phyloP scores from a whole-genome alignment of 2,329 filamentous ascomycete genomes.

The Thermochaetoides dissita region DNA sequence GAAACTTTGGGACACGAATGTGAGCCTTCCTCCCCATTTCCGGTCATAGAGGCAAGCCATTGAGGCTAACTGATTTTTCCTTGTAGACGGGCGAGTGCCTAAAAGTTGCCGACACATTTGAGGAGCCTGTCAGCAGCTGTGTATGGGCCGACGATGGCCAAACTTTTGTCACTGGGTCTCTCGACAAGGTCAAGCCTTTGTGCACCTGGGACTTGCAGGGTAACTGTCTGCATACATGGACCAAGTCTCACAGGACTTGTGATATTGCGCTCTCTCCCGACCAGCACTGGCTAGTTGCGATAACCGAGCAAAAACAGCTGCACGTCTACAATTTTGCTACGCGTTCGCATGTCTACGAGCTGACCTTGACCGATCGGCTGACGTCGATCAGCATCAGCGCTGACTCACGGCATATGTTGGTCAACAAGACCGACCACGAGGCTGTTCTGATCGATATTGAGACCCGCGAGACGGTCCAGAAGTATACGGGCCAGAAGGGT shows the following conservation, averaged over 20 bases:
- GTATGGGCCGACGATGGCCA: slow-evolving; percentile 74
- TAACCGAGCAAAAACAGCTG: slow-evolving; percentile 55
- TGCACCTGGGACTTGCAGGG: slow-evolving; percentile 58
- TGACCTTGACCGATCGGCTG: slow-evolving; percentile 53
- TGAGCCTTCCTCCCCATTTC: slow-evolving; percentile 25
- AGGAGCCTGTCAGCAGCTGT: slow-evolving; percentile 76
- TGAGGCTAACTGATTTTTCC: too few species aligned
- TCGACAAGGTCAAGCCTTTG: slow-evolving; percentile 53
- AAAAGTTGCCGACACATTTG: slow-evolving; percentile 53
- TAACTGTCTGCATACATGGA: slow-evolving; percentile 50
- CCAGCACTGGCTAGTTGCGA: slow-evolving; percentile 65
- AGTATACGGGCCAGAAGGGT: slow-evolving; percentile 62
- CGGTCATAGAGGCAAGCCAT: too few species aligned
- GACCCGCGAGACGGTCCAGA: slow-evolving; percentile 55
- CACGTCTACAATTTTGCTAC: slow-evolving; percentile 73
- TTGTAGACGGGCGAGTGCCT: slow-evolving; percentile 48
- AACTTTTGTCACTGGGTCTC: slow-evolving; percentile 65
- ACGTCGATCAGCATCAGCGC: slow-evolving; percentile 70
- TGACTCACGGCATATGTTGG: slow-evolving; percentile 67
- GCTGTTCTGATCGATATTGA: slow-evolving; percentile 68
- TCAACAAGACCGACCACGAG: slow-evolving; percentile 67
- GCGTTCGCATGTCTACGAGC: slow-evolving; percentile 59
- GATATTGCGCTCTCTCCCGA: slow-evolving; percentile 74
- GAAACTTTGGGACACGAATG: slow-evolving; percentile 59
- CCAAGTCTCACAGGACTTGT: slow-evolving; percentile 59